A percentile compares a stretch with the other conserved stretches of the same genome.
Evolutionary conservation across 345 rosid species (phyloP).

Genomic region (Capsella bursapastoris): DNA sequence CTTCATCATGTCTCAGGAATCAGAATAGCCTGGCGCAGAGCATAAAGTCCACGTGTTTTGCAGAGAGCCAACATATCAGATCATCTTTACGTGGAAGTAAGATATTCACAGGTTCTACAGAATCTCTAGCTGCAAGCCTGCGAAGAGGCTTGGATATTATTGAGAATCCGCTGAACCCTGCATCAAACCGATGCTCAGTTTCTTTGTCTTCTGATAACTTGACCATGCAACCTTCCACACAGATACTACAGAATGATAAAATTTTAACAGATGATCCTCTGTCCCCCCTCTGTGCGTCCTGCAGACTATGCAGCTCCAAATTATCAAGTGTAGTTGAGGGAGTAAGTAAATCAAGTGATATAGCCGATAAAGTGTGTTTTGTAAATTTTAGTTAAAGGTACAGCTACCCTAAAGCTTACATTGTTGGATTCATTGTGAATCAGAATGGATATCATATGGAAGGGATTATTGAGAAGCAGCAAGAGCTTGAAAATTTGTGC

Average conservation of each 20-base stretch:
- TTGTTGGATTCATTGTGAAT: conserved; percentile 17
- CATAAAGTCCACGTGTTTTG: conserved; percentile 44
- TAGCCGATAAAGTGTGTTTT: conserved; percentile 42
- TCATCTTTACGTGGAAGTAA: conserved; percentile 83
- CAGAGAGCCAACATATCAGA: conserved; percentile 60
- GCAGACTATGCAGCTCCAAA: conserved; percentile 50
- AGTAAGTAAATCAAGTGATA: conserved; percentile 50
- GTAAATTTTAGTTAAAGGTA: not conserved
- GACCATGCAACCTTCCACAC: conserved; percentile 63
- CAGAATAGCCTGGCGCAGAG: conserved; percentile 57
- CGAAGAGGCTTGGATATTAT: conserved; percentile 88
- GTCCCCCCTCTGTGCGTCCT: conserved; percentile 67
- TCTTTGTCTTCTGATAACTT: conserved; percentile 82
- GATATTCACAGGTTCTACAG: conserved; percentile 67
- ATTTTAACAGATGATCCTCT: conserved; percentile 40
- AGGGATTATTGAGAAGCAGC: conserved; percentile 51
- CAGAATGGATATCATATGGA: conserved; percentile 53
- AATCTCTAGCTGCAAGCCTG: conserved; percentile 93
- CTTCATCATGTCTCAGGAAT: conserved; percentile 59
- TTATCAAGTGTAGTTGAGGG: conserved; percentile 46
- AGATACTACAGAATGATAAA: conserved; percentile 49
- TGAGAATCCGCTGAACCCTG: conserved; percentile 64
- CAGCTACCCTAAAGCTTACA: conserved; percentile 28
- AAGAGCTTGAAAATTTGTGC: conserved; percentile 73
- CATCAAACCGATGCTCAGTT: conserved; percentile 64